These are phyloP conservation scores for Solanum hybrid DNA, from an alignment of 305 asterid species.

Conservation along the genomic window DNA sequence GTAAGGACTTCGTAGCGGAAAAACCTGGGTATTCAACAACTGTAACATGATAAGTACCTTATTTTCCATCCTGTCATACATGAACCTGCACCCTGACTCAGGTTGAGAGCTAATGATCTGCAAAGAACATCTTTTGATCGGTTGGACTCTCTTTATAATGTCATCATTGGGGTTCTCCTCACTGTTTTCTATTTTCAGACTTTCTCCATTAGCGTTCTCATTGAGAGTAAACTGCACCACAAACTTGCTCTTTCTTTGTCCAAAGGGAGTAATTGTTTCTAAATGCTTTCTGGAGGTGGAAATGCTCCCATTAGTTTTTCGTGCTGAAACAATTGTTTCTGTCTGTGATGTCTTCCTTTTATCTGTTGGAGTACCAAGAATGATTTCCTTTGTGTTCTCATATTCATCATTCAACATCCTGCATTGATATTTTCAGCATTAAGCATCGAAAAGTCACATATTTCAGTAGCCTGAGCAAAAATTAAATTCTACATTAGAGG, in stretches of 20 bases:
- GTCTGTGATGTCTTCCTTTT: constrained; percentile 20
- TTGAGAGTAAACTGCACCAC: constrained; percentile 67
- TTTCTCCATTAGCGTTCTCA: constrained; percentile 31
- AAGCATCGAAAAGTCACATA: neutral
- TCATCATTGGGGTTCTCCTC: constrained; percentile 53
- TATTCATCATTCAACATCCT: constrained; percentile 59
- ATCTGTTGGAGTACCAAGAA: constrained; percentile 43
- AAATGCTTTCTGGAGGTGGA: constrained; percentile 39
- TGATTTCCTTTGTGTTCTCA: constrained; percentile 45
- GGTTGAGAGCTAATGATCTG: constrained; percentile 39
- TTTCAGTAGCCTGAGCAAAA: neutral
- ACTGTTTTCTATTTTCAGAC: constrained; percentile 34
- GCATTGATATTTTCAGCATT: constrained; percentile 10
- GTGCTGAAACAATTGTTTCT: constrained; percentile 42
- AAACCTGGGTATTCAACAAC: constrained; percentile 3
- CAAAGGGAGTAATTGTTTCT: constrained; percentile 80
- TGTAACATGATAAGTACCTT: constrained; percentile 44
- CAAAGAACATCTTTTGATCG: constrained; percentile 58
- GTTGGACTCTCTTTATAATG: constrained; percentile 71
- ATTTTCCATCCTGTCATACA: constrained; percentile 89
- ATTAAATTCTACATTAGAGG: neutral
- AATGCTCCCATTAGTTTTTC: constrained; percentile 44
- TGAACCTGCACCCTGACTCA: constrained; percentile 80
- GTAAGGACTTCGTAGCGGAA: constrained; percentile 10
- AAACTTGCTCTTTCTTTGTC: constrained; percentile 74